phyloP scores from a whole-genome alignment of 495 filamentous ascomycete species.

The Venustampulla echinocandica region DNA sequence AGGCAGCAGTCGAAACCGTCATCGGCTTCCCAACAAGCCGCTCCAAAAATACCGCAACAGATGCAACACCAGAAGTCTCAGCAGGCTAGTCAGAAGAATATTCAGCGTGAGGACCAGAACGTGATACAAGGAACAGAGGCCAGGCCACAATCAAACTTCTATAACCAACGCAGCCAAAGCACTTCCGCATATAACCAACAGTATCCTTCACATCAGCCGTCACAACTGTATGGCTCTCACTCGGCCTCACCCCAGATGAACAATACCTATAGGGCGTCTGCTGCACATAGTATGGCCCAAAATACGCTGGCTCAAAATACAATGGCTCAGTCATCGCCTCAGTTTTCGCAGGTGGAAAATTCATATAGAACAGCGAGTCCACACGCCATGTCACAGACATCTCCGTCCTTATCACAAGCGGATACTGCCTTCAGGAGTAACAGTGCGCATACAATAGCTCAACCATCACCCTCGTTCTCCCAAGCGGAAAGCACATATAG shows the following conservation, averaged over 20 bases:
- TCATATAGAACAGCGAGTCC: slow-evolving; percentile 25
- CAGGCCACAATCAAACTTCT: slow-evolving; percentile 15
- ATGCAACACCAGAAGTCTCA: slow-evolving; percentile 25
- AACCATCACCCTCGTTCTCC: slow-evolving; percentile 19
- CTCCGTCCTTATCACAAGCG: slow-evolving; percentile 20
- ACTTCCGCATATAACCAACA: slow-evolving; percentile 17
- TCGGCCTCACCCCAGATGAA: slow-evolving; percentile 22
- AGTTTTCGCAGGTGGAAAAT: slow-evolving; percentile 24
- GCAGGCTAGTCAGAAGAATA: slow-evolving; percentile 14
- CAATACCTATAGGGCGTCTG: slow-evolving; percentile 4
- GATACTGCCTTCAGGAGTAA: slow-evolving; percentile 15
- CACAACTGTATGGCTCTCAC: slow-evolving; percentile 18
- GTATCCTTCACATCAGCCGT: slow-evolving; percentile 22
- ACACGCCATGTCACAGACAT: slow-evolving; percentile 23
- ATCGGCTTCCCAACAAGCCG: slow-evolving; percentile 19
- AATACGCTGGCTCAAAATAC: slow-evolving; percentile 7
- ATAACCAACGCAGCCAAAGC: slow-evolving; percentile 16
- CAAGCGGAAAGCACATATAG: slow-evolving; percentile 27
- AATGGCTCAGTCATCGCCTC: slow-evolving; percentile 19
- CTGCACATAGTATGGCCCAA: background rate
- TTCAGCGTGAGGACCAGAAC: slow-evolving; percentile 21
- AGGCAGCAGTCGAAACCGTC: slow-evolving; percentile 16
- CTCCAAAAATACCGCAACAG: slow-evolving; percentile 17
- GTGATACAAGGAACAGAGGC: slow-evolving; percentile 8
- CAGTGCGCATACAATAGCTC: slow-evolving; percentile 11